These are phyloP conservation scores for Colletotrichum gigasporum DNA, from an alignment of 2,329 filamentous ascomycete species.

Conservation along the genomic window DNA sequence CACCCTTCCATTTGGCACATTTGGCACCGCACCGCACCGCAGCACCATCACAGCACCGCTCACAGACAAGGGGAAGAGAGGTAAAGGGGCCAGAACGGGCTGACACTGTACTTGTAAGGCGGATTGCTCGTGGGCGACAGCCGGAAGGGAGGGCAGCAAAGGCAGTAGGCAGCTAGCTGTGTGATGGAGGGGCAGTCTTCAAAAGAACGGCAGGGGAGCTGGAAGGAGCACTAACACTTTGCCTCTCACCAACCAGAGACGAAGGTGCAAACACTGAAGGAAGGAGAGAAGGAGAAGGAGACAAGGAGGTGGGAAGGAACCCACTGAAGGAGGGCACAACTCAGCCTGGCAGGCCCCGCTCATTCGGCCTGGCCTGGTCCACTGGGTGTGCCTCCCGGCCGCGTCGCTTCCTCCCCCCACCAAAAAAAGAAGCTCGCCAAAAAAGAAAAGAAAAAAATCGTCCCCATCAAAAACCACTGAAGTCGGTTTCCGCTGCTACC, in stretches of 20 bases:
- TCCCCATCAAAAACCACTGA: constrained; percentile 2
- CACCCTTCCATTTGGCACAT: neutral
- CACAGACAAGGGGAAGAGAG: neutral
- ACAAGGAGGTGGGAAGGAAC: neutral
- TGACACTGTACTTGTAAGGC: too few relatives aligned
- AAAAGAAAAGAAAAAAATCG: neutral
- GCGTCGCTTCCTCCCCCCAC: neutral
- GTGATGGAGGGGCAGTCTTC: neutral
- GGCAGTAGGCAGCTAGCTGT: neutral
- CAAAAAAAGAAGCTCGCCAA: neutral
- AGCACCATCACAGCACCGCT: neutral
- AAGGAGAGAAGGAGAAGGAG: constrained; percentile 2
- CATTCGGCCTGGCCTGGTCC: constrained; percentile 8
- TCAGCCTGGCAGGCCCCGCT: constrained; percentile 3
- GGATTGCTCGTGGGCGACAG: too few relatives aligned
- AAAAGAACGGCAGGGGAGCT: too few relatives aligned
- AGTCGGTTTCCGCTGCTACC: constrained; percentile 12
- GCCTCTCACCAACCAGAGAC: too few relatives aligned
- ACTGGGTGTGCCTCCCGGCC: neutral
- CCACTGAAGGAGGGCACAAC: too few relatives aligned
- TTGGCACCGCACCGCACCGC: neutral
- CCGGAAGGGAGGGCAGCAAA: neutral
- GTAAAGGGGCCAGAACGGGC: too few relatives aligned
- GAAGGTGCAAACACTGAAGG: too few relatives aligned
- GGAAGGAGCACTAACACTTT: too few relatives aligned